Evolutionary conservation across 495 filamentous ascomycete species (phyloP).

Genomic region (Oleoguttula mirabilis): DNA sequence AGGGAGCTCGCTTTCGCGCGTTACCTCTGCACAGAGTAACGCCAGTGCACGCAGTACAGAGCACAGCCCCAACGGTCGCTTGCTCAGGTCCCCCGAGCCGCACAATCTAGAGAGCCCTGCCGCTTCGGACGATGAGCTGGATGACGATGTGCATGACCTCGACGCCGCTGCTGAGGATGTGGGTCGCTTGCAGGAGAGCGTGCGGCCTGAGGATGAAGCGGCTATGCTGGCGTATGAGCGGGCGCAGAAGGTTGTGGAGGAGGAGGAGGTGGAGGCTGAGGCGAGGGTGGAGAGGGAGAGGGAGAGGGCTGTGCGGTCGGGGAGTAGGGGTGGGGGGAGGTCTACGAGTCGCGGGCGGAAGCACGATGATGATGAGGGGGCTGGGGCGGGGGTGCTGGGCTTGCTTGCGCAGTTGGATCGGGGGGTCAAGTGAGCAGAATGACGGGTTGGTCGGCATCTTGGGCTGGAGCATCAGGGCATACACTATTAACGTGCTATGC

Average conservation of each 20-base stretch:
- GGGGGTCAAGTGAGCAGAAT: constrained; percentile 20
- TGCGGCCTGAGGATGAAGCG: constrained; percentile 20
- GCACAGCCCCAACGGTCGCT: constrained; percentile 2
- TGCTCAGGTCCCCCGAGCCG: constrained; percentile 10
- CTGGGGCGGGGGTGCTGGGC: constrained; percentile 14
- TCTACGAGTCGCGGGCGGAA: neutral
- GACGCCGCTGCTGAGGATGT: constrained; percentile 2
- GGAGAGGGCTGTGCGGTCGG: constrained; percentile 8
- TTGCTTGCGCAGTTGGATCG: constrained; percentile 18
- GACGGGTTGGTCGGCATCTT: no score
- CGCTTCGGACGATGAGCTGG: constrained; percentile 7
- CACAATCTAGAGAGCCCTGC: constrained; percentile 5
- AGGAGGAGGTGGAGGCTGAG: constrained; percentile 18
- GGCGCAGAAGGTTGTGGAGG: constrained; percentile 14
- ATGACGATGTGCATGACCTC: constrained; percentile 4
- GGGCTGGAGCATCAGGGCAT: no score
- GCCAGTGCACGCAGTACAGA: neutral
- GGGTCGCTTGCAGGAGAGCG: constrained; percentile 6
- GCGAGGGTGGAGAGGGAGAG: constrained; percentile 9
- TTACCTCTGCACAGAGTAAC: constrained; percentile 2
- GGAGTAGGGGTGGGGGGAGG: constrained; percentile 2
- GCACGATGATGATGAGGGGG: constrained; percentile 11
- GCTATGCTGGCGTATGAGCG: constrained; percentile 19
- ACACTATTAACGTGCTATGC: no score
- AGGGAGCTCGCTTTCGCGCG: constrained; percentile 4